Evolutionary conservation across 2,329 filamentous ascomycete species (phyloP), one percentile per base, ranked within the genome.

Genomic region (Aspergillus uvarum): DNA sequence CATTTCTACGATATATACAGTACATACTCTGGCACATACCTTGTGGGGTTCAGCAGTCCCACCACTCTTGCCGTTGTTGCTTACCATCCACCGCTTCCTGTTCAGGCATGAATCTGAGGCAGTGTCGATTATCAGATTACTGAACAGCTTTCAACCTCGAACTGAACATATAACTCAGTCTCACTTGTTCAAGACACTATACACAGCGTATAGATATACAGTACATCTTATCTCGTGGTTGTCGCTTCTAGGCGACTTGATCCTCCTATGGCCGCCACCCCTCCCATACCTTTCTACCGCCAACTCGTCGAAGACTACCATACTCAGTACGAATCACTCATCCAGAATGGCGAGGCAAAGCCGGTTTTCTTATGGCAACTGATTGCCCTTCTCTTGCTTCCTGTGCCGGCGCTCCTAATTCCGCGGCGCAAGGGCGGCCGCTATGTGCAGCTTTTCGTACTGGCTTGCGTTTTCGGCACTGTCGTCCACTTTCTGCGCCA

Each of bases 371-470:
- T 78, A n/a, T 77, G 73, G 55, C 71, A 75, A 57, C 60, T 72
- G n/a, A 47, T 75, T 24, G 38, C 70, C 2, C 69, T 72, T 31
- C 60, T 70, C 12, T 56, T 67, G 22, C 61, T 78, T 35, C 68
- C 82, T 6, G 68, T 85, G n/a, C 56, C 79, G 11, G 83, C 83
- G 58, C 75, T 86, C 16, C 70, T 84, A 6, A 73, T 85, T 55
- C 80, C 82, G n/a, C 78, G 81, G 61, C 74, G 73, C 47, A 72
- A 73, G 31, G 65, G 64, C 26, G 67, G 68, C 8, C 63, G 59
- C 56, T 77, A 74, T 56, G 68, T 77, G 21, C 79, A 82, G 7
- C 80, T 77, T 51, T 63, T 80, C 2, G 71, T 80, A 1, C 84
- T 82, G 65, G 76, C 72, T 0, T 68, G 79, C 49, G 74, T 81